Base-by-base conservation (phyloP, 331 rosid species). In the Pyrus hybrid region DNA sequence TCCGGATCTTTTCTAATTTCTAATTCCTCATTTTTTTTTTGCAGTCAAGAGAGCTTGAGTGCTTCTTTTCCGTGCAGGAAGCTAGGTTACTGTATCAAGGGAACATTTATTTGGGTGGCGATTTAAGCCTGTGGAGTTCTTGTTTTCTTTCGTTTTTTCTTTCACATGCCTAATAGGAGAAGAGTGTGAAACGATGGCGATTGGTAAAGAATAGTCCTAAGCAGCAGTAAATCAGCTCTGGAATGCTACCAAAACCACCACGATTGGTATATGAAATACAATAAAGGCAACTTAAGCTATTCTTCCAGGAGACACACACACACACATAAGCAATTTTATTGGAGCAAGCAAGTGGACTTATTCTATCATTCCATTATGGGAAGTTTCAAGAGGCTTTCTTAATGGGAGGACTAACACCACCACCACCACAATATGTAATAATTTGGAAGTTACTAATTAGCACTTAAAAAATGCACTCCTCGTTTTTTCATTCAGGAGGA, bases 301-400 rank as follows among this genome's bases (percentile, higher is more conserved):
- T 73, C 22, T 74, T 28, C 33, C 72, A 73, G 29, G 14, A 33
- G 23, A 71, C 6, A 1, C 37, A 25, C 32, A 37, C n/a, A 25
- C 28, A 64, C 70, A 58, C 56, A 14, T 3, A 6, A 14, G 76
- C 70, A 45, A 37, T 45, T 72, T 74, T 80, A 68, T 60, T 68
- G 11, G 33, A 63, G 75, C 41, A 71, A 37, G 82, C n/a, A n/a
- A n/a, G n/a, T 85, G 63, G 93, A 80, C 81, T 63, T 14, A 14
- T 45, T 20, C 70, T 63, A 57, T 47, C 83, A 54, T 41, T 26
- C 74, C 76, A 66, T 76, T 77, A 70, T 83, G 73, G 63, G 54
- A 71, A 80, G 47, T 70, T 63, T 68, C 86, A 68, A 78, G 49
- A 69, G 30, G 73, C 76, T 57, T 62, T 63, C 61, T 37, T 73